These are phyloP conservation scores for Picea glauca DNA, from an alignment of 75 land plant species.

Conservation along the genomic window DNA sequence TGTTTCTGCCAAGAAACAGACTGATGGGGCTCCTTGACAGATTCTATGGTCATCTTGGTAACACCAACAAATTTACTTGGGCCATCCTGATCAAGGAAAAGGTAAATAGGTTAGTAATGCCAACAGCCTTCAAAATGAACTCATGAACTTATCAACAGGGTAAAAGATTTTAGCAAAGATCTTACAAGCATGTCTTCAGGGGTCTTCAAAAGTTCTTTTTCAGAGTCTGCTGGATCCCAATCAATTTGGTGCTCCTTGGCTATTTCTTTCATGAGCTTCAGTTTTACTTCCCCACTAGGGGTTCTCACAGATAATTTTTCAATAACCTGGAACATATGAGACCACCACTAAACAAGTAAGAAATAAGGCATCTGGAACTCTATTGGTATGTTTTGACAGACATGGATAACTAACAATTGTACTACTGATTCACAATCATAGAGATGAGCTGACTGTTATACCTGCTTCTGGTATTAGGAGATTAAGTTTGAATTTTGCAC, in stretches of 20 bases:
- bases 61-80: conserved; percentile 29
- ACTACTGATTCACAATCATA: neutral
- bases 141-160: neutral
- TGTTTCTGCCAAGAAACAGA: conserved; percentile 10
- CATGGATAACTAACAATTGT: neutral
- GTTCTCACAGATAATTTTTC: conserved; percentile 88
- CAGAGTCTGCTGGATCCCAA: conserved; percentile 76
- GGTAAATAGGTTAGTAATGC: conserved; percentile 4
- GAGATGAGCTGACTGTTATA: neutral
- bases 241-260: conserved; percentile 81
- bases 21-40: conserved; percentile 9
- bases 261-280: conserved; percentile 78
- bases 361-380: neutral
- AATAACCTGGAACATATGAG: conserved; percentile 49
- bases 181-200: conserved; percentile 76
- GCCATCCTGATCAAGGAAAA: conserved; percentile 36
- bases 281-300: conserved; percentile 71
- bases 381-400: neutral
- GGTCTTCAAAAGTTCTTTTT: conserved; percentile 50
- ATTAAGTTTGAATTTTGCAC: neutral
- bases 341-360: neutral
- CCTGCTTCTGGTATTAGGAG: neutral
- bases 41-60: conserved; percentile 9
- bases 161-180: neutral
- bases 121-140: neutral